These are phyloP conservation scores for Stephania japonica DNA, from an alignment of 164 flowering plant species.

Conservation along the genomic window DNA sequence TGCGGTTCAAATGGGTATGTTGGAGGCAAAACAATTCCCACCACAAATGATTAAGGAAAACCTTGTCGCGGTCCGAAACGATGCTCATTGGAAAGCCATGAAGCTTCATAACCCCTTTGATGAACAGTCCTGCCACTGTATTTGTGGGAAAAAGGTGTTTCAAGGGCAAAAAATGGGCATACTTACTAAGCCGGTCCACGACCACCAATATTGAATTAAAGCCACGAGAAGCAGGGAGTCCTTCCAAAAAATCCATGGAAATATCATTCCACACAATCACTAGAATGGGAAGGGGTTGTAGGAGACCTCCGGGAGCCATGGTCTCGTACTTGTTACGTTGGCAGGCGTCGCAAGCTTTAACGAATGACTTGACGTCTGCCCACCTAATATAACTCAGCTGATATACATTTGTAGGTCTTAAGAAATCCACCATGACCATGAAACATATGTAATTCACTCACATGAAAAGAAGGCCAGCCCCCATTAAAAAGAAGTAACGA, in stretches of 20 bases:
- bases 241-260: slow-evolving; percentile 11
- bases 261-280: neutral
- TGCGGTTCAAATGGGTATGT: neutral
- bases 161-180: slow-evolving; percentile 6
- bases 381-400: too few species aligned
- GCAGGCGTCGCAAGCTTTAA: slow-evolving; percentile 6
- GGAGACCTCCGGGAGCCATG: neutral
- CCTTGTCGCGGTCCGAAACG: slow-evolving; percentile 3
- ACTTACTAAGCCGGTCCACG: neutral
- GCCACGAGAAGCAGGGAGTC: neutral
- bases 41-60: neutral
- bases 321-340: neutral
- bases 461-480: too few species aligned
- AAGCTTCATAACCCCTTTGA: neutral
- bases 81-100: slow-evolving; percentile 4
- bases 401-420: too few species aligned
- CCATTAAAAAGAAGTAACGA: too few species aligned
- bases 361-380: too few species aligned
- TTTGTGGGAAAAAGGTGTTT: neutral
- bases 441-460: too few species aligned
- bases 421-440: too few species aligned
- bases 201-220: neutral
- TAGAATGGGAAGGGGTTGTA: slow-evolving; percentile 14
- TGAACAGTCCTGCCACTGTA: neutral
- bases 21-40: neutral